Evolutionary conservation across 2,329 filamentous ascomycete species (phyloP).

Genomic region (Colletotrichum godetiae): DNA sequence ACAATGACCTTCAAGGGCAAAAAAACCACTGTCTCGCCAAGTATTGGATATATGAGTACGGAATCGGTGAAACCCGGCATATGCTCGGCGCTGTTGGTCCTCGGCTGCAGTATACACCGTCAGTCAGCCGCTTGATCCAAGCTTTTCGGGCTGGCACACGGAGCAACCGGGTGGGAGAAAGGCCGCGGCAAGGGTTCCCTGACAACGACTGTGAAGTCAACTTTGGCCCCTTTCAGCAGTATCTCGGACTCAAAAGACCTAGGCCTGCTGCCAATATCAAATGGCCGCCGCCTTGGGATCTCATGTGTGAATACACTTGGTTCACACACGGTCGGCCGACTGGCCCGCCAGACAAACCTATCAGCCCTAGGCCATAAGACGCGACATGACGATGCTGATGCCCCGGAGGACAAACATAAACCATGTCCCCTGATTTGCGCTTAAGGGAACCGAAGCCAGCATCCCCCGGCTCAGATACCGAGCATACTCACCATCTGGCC

Average conservation of each 20-base stretch:
- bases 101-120: conserved; percentile 1
- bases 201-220: background rate
- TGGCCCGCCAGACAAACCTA: conserved; percentile 9
- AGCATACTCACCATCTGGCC: background rate
- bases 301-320: background rate
- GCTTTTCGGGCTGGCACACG: conserved; percentile 20
- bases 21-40: background rate
- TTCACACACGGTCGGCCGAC: background rate
- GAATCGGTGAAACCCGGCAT: background rate
- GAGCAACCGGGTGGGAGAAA: conserved; percentile 6
- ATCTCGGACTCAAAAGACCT: background rate
- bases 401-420: background rate
- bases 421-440: conserved; percentile 1
- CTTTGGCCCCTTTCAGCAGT: background rate
- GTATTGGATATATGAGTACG: background rate
- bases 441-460: background rate
- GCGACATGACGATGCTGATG: background rate
- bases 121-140: conserved; percentile 27
- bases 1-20: background rate
- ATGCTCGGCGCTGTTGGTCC: background rate
- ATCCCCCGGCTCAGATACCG: conserved; percentile 13
- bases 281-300: background rate
- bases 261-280: background rate
- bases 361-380: conserved; percentile 1
- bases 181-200: conserved; percentile 16